Conservation (phyloP, 306 rosid genomes). For the Citrullus amarus region DNA sequence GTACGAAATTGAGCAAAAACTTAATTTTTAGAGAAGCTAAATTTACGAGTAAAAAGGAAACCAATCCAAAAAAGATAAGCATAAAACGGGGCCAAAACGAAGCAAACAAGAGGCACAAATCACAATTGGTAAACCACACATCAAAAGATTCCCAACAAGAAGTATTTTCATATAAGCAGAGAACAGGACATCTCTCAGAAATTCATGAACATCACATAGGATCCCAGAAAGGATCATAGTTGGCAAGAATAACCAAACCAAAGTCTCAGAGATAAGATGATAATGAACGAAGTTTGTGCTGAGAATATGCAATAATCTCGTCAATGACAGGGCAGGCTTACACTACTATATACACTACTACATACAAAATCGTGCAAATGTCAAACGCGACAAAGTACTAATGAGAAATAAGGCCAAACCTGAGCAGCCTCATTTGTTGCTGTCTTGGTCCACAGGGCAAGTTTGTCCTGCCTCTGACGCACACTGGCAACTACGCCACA, state of each 20-base stretch:
- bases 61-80: background rate
- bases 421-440: conserved; percentile 93
- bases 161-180: background rate
- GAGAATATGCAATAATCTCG: background rate
- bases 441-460: conserved; percentile 86
- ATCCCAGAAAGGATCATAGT: background rate
- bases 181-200: background rate
- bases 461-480: conserved; percentile 85
- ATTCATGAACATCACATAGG: background rate
- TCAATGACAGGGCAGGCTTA: too few relatives aligned
- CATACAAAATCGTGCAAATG: background rate
- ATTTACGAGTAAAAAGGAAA: background rate
- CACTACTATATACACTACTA: background rate
- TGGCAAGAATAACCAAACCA: background rate
- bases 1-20: background rate
- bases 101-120: background rate
- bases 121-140: background rate
- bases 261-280: background rate
- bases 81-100: background rate
- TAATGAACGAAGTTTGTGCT: background rate
- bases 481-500: conserved; percentile 95
- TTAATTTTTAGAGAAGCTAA: background rate
- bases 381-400: background rate
- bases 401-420: conserved; percentile 27
- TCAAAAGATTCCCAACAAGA: background rate